Evolutionary conservation across 495 filamentous ascomycete genomes (phyloP), one percentile per base, ranked within the genome.

Genomic region (Hyaloscypha bicolor): DNA sequence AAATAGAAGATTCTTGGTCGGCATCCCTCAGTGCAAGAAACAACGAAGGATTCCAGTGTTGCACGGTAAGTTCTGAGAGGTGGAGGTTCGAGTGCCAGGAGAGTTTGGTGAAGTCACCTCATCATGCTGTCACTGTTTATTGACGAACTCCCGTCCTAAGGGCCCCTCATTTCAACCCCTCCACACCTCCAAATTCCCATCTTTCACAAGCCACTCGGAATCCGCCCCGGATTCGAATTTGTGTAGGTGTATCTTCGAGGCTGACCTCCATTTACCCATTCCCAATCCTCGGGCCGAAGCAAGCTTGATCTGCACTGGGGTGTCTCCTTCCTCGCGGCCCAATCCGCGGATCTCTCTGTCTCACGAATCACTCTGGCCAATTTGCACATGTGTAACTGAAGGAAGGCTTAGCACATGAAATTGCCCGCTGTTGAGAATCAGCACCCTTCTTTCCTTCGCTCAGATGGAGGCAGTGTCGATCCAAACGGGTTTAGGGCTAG

Each of bases 191-290:
- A 14, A 14, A 16, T 48, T 48, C 42, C 9, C 42, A 16, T 48
- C 42, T 48, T 48, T 48, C 42, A 16, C 42, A 48, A 48, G 42
- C 42, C 42, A 48, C 16, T 48, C 42, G 42, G 42, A 48, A 48
- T 4, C 42, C 42, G 42, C 42, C 1, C 42, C 42, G 42, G 2
- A 19, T 48, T 48, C 42, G 42, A 48, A 48, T 19, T 48, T 48
- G 8, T 37, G 16, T 48, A 0, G 9, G 8, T 37, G 16, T 48
- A 4, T 19, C 42, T 4, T 48, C 42, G 42, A 48, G 42, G 42
- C 42, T 16, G 42, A 56, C n/a, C 19, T 45, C 62, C 62, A 39
- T 64, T 64, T 64, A 64, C 52, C 62, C 62, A 37, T 29, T 56
- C 48, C 29, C 30, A n/a, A 22, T 12, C 9, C 62, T 56, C 51